These are phyloP conservation scores for Neopestalotiopsis sp. DNA, from an alignment of 2,329 filamentous ascomycete genomes.

Conservation along the genomic window DNA sequence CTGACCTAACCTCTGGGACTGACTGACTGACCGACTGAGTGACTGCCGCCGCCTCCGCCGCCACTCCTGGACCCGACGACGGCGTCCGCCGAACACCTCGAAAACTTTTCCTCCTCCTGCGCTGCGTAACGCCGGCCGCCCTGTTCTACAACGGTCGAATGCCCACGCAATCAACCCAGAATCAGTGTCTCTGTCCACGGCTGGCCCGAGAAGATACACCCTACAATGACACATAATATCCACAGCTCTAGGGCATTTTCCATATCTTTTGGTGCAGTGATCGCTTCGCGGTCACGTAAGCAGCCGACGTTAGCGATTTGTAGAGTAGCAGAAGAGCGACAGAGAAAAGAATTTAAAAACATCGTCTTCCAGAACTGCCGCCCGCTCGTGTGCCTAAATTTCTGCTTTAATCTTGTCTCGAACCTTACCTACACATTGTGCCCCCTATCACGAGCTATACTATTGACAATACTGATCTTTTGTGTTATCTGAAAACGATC, in stretches of 20 bases:
- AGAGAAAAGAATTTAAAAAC: slow-evolving; percentile 4
- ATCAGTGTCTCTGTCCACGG: not conserved
- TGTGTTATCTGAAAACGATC: not conserved
- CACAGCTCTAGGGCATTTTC: slow-evolving; percentile 9
- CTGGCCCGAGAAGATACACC: not conserved
- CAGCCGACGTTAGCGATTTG: not conserved
- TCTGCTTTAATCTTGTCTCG: not conserved
- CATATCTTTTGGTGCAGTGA: not conserved
- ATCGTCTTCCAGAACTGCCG: not conserved
- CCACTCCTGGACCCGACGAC: not conserved
- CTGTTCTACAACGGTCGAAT: not conserved
- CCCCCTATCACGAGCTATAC: not conserved
- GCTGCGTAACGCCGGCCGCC: not conserved
- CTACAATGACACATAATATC: slow-evolving; percentile 20
- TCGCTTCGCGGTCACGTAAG: slow-evolving; percentile 8
- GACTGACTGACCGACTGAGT: too few relatives aligned
- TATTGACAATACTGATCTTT: not conserved
- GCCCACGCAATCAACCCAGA: not conserved
- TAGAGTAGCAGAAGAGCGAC: not conserved
- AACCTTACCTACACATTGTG: slow-evolving; percentile 3
- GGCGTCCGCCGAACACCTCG: slow-evolving; percentile 16
- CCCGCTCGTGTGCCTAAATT: not conserved
- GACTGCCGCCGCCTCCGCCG: not conserved
- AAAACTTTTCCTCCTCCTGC: slow-evolving; percentile 1
- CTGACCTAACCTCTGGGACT: not conserved